Conservation (phyloP, 306 rosid species). For the Castanopsis chinensis region DNA sequence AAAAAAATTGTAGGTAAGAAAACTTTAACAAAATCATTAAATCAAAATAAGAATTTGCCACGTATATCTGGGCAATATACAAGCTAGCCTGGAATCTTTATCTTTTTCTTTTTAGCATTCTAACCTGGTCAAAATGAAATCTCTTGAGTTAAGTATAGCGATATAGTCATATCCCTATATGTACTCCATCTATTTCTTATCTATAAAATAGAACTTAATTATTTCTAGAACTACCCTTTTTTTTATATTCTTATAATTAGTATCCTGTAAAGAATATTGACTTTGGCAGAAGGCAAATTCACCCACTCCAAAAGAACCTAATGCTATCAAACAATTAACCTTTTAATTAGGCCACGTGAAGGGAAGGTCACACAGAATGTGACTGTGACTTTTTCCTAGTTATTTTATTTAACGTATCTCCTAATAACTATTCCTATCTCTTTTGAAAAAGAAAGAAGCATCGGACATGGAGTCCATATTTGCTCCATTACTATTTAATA, state of each 20-base stretch:
- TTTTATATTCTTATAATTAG: not conserved
- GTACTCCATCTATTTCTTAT: not conserved
- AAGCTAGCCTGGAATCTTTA: no score
- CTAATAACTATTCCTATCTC: not conserved
- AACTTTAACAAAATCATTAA: no score
- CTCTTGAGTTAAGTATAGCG: no score
- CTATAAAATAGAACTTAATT: not conserved
- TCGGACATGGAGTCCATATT: not conserved
- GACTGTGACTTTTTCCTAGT: not conserved
- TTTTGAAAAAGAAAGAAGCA: not conserved
- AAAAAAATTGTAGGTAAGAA: no score
- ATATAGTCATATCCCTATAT: no score
- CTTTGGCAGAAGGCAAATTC: not conserved
- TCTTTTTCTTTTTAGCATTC: no score
- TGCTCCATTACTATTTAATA: not conserved
- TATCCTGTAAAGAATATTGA: not conserved
- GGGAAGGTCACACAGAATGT: not conserved
- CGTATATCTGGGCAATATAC: no score
- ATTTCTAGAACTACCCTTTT: no score
- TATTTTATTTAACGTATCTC: no score
- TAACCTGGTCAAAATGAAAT: no score
- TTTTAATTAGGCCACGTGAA: conserved; percentile 11
- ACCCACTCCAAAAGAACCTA: conserved; percentile 2
- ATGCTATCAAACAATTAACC: not conserved
- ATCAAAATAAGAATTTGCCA: no score